A percentile compares a stretch with the other conserved stretches of the same genome.
phyloP scores from a whole-genome alignment of 306 rosid genomes.

The Hippophae tibetana region DNA sequence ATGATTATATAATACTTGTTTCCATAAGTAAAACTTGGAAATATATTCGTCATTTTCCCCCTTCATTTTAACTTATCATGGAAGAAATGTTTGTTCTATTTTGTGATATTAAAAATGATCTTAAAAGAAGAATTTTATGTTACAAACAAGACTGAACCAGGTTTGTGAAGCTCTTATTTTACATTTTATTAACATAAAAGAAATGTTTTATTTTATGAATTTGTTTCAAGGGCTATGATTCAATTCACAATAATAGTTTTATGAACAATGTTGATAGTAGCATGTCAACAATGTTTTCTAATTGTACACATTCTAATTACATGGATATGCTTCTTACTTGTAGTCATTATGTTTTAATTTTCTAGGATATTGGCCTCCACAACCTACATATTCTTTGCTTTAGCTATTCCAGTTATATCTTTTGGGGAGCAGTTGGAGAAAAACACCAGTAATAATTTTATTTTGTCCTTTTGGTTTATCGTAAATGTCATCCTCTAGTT shows the following conservation, averaged over 20 bases:
- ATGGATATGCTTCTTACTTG: no score
- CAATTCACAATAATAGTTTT: conserved; percentile 1
- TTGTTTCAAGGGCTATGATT: background rate
- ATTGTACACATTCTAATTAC: background rate
- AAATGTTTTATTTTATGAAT: conserved; percentile 3
- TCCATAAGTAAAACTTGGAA: conserved; percentile 13
- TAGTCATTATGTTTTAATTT: no score
- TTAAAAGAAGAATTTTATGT: conserved; percentile 70
- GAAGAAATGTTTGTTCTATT: conserved; percentile 94
- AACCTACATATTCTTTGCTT: no score
- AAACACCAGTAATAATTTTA: no score
- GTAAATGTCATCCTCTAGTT: no score
- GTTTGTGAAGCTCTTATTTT: conserved; percentile 27
- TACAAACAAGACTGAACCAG: conserved; percentile 90
- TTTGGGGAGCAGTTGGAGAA: no score
- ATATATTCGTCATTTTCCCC: background rate
- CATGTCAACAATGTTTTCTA: background rate
- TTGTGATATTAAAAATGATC: conserved; percentile 82
- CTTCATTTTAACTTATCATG: conserved; percentile 34
- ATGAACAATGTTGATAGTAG: background rate
- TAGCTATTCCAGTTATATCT: no score
- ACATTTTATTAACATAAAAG: background rate
- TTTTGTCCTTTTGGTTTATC: no score
- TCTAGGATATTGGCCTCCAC: no score
- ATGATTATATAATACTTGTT: conserved; percentile 17